Evolutionary conservation across 2,329 filamentous ascomycete genomes (phyloP), one percentile per base, ranked within the genome.

Genomic region (Colletotrichum paranaense): DNA sequence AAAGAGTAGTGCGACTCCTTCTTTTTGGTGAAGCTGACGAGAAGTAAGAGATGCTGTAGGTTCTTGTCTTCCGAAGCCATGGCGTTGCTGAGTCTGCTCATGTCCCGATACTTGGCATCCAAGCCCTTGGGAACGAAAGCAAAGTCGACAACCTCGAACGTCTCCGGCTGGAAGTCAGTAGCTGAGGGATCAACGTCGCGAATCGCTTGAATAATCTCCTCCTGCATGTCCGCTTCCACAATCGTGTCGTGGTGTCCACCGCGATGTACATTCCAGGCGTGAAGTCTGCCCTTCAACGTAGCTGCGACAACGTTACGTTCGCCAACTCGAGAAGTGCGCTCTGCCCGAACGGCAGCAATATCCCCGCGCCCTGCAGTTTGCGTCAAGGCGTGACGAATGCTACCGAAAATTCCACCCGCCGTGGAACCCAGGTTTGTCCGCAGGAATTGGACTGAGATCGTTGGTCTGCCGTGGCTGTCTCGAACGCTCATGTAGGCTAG

Each of bases 241-340:
- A 93, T 89, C 60, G 94, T 88, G 56, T 93, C 91, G 79, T 95
- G 92, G 76, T 95, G 94, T 42, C 95, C 95, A 74, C 94, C 94
- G 81, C 96, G 94, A 78, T 96, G 95, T 56, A 98, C 88, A 79
- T 93, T 94, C 97, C 97, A 99, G 8, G 92, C 89, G 77, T 97
- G 93, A 30, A 99, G 84, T 71, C 92, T 89, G 32, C 94, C 96
- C 77, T 92, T 92, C 67, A 91, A 89, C 1, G 95, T 97, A 16
- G 92, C 91, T 49, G 95, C 91, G 59, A 98, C 89, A 42, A 98
- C 88, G 77, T 95, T 94, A 79, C 95, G 92, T 82, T 98, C 95
- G 28, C 95, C 95, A 75, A 95, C 91, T 71, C 92, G 90, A 49
- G 88, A 87, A 11, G 92, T 92, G 65, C 90, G 88, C 56, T 94